Conservation (phyloP, 768 basidiomycete genomes). For the Rhodotorula toruloides region DNA sequence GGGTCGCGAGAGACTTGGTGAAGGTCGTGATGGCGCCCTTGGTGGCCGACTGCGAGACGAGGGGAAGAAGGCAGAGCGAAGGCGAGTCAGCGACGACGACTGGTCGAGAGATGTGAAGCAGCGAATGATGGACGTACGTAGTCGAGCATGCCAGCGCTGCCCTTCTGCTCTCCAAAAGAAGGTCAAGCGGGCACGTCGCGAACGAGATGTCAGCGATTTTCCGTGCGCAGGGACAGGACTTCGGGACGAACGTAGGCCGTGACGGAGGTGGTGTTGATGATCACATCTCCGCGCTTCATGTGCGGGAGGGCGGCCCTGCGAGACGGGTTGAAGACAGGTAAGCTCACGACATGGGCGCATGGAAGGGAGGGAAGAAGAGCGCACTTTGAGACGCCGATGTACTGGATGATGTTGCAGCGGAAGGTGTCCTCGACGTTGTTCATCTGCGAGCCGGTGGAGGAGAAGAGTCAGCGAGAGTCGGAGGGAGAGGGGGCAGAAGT, state of each 20-base stretch:
- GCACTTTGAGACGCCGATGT: slow-evolving; percentile 58
- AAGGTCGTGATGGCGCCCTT: slow-evolving; percentile 58
- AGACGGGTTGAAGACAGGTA: not conserved
- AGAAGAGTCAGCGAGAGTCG: not conserved
- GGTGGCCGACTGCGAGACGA: slow-evolving; percentile 55
- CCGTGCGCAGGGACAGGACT: not conserved
- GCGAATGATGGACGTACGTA: slow-evolving; percentile 3
- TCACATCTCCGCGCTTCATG: slow-evolving; percentile 57
- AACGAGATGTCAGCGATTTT: slow-evolving; percentile 5
- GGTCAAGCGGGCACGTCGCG: slow-evolving; percentile 28
- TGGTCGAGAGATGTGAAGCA: not conserved
- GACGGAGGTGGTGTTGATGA: slow-evolving; percentile 62
- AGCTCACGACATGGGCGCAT: not conserved
- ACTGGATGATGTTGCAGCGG: slow-evolving; percentile 57
- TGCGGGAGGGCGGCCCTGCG: slow-evolving; percentile 53
- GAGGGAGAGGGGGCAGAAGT: no score
- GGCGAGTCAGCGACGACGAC: slow-evolving; percentile 34
- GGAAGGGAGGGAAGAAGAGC: not conserved
- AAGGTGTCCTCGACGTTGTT: slow-evolving; percentile 57
- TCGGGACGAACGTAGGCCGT: slow-evolving; percentile 53
- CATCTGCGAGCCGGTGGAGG: slow-evolving; percentile 39
- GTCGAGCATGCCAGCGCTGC: slow-evolving; percentile 26
- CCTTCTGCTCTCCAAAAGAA: slow-evolving; percentile 1
- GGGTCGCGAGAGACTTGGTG: slow-evolving; percentile 55
- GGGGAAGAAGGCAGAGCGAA: slow-evolving; percentile 45